Conservation (phyloP, 2,329 filamentous ascomycete genomes). For the Xylaria sp. region DNA sequence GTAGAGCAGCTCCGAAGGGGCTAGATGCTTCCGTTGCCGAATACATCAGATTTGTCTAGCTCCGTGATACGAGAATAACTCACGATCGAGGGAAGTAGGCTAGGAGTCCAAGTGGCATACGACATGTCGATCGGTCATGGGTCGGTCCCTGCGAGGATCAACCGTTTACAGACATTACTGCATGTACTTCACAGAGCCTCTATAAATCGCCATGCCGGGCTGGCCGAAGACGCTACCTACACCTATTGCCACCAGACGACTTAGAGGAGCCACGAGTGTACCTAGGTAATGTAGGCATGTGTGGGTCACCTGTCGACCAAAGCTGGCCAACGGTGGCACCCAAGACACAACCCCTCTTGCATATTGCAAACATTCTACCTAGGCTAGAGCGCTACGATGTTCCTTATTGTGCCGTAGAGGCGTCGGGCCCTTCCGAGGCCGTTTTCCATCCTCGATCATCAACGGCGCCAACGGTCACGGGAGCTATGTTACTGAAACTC, state of each 20-base stretch:
- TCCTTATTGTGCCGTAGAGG: constrained; percentile 17
- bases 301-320: constrained; percentile 22
- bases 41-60: constrained; percentile 10
- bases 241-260: constrained; percentile 13
- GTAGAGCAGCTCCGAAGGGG: neutral
- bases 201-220: constrained; percentile 35
- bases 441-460: constrained; percentile 6
- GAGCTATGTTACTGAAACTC: constrained; percentile 6
- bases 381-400: constrained; percentile 2
- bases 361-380: constrained; percentile 33
- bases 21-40: neutral
- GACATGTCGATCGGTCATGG: constrained; percentile 32
- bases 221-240: constrained; percentile 21
- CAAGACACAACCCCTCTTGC: constrained; percentile 31
- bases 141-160: constrained; percentile 35
- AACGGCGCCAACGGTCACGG: constrained; percentile 2
- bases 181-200: constrained; percentile 35
- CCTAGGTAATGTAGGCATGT: constrained; percentile 9
- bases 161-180: constrained; percentile 37
- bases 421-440: constrained; percentile 37
- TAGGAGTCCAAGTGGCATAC: constrained; percentile 23
- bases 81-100: constrained; percentile 18
- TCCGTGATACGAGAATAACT: neutral
- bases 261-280: constrained; percentile 34
- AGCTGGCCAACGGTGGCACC: constrained; percentile 28